Percentiles rank a stretch among this genome's conserved stretches.
Evolutionary conservation across 306 rosid species (phyloP).

Genomic region (Castanopsis chinensis): DNA sequence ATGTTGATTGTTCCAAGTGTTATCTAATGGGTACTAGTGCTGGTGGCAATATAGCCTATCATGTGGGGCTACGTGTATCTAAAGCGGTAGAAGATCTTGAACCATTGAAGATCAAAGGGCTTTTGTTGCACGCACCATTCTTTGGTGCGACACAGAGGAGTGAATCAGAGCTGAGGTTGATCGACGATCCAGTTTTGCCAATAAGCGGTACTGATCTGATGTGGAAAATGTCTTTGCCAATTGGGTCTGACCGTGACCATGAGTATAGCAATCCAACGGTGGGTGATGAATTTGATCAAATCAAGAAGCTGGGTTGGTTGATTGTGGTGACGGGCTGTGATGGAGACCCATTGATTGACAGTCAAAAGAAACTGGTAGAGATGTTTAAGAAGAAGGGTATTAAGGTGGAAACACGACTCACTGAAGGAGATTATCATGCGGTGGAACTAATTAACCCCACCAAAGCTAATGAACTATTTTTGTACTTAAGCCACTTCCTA

Average conservation of each 20-base stretch:
- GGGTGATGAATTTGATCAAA: not conserved
- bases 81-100: not conserved
- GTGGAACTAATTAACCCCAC: constrained; percentile 6
- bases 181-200: constrained; percentile 11
- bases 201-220: constrained; percentile 18
- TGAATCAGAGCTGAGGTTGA: constrained; percentile 8
- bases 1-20: constrained; percentile 22
- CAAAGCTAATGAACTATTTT: constrained; percentile 17
- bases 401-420: constrained; percentile 3
- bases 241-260: constrained; percentile 15
- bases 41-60: constrained; percentile 42
- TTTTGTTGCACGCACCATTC: constrained; percentile 42
- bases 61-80: constrained; percentile 19
- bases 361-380: constrained; percentile 19
- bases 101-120: constrained; percentile 34
- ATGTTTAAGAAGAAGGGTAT: constrained; percentile 26
- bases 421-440: constrained; percentile 29
- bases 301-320: constrained; percentile 23
- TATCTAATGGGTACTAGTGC: constrained; percentile 40
- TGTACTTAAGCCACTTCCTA: constrained; percentile 7
- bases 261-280: constrained; percentile 33
- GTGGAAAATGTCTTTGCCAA: constrained; percentile 43
- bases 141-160: constrained; percentile 48
- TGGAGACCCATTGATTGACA: constrained; percentile 34
- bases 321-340: constrained; percentile 3